Evolutionary conservation across 805 yeast genomes (phyloP).

Genomic region (Candida pseudoglaebosa): DNA sequence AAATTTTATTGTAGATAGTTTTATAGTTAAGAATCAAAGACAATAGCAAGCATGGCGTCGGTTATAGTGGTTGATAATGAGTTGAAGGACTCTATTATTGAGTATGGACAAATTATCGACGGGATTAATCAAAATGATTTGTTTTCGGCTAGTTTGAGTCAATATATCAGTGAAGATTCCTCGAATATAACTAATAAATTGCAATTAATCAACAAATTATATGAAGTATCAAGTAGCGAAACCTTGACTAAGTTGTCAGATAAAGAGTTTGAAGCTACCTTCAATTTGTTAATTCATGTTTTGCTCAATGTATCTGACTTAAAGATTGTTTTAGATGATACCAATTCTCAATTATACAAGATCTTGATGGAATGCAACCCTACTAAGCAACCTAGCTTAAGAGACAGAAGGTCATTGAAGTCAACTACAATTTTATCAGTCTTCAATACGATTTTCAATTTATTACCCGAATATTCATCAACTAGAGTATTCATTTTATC

Average conservation of each 20-base stretch:
- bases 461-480: constrained; percentile 30
- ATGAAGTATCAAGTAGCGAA: constrained; percentile 25
- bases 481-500: constrained; percentile 28
- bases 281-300: constrained; percentile 37
- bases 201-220: constrained; percentile 25
- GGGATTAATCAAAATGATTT: constrained; percentile 23
- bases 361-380: constrained; percentile 32
- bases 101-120: constrained; percentile 37
- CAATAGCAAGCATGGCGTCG: constrained; percentile 29
- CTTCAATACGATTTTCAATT: constrained; percentile 39
- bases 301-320: constrained; percentile 27
- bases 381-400: constrained; percentile 33
- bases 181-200: constrained; percentile 22
- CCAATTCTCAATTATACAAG: constrained; percentile 18
- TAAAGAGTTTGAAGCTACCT: constrained; percentile 44
- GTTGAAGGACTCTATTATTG: constrained; percentile 36
- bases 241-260: constrained; percentile 33
- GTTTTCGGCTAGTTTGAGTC: constrained; percentile 17
- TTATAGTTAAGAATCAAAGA: too few relatives aligned
- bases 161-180: constrained; percentile 13
- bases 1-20: constrained; percentile 4
- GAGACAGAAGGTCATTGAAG: constrained; percentile 43
- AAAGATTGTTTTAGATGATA: constrained; percentile 23
- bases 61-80: constrained; percentile 43
- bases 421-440: constrained; percentile 38